Base-by-base conservation (phyloP, 2,329 filamentous ascomycete genomes). In the Alternaria sp. region DNA sequence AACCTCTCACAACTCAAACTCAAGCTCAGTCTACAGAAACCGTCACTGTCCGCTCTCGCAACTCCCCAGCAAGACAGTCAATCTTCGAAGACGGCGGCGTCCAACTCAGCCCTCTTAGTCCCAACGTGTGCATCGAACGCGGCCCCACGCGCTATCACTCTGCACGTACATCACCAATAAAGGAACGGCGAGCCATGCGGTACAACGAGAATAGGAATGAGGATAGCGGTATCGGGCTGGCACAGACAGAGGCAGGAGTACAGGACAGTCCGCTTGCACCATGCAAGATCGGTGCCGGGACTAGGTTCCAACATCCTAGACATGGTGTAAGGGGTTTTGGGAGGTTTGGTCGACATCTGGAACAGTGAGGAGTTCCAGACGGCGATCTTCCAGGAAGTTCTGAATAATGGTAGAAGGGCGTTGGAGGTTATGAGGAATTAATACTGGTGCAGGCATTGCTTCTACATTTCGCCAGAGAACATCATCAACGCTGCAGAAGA, bases 101-200 rank as follows among this genome's bases (percentile, higher is more conserved):
- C 9, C 61, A 70, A 12, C 32, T 71, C 39, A 69, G 63, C 34
- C 67, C 64, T 11, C 63, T 75, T 3, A 76, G 70, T 42, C 70
- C 74, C 12, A 73, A 76, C 44, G 69, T 76, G 3, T 76, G 73
- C 38, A 64, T 69, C 43, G 68, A 72, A 54, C 73, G 74, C 26
- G 74, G 72, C 2, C 65, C 73, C 4, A 62, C 66, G 7, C 66
- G 65, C 3, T 57, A 72, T 36, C 67, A 54, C 20, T 51, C 47
- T 11, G 26, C 46, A 4, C 53, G 41, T 28, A 11, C 38, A 20
- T 55, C 57, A 8, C 58, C 54, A 12, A 44, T 18, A 16, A 54
- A 54, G 38, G 36, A 52, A 4, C 30, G 46, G 11, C 49, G 14
- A 11, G 20, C 8, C 14, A 4, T 26, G 20, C 32, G 7, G 20